These are phyloP conservation scores for Tuber aestivum DNA, from an alignment of 495 filamentous ascomycete genomes.

Conservation along the genomic window DNA sequence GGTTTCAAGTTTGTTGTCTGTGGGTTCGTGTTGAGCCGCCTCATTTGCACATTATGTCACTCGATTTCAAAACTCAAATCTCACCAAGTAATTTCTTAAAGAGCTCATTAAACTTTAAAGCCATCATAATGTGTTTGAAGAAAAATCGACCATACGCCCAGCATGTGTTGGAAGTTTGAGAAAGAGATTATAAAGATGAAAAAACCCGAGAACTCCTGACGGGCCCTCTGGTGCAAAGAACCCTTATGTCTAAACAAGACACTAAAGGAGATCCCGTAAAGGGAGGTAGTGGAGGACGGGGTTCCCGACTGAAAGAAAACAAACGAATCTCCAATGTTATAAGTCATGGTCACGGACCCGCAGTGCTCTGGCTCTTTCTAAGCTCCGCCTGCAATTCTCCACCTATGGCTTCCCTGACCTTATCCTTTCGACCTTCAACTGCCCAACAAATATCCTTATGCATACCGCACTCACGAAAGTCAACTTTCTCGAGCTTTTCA, in stretches of 20 bases:
- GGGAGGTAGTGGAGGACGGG: conserved; percentile 3
- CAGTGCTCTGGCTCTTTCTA: conserved; percentile 16
- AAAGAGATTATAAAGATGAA: neutral
- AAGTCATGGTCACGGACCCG: neutral
- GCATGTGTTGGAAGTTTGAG: neutral
- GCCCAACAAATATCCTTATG: conserved; percentile 35
- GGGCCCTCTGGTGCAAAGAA: conserved; percentile 13
- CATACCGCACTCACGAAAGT: conserved; percentile 38
- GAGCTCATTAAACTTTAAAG: neutral
- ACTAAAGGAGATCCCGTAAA: neutral
- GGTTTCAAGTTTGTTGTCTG: neutral
- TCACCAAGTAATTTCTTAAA: neutral
- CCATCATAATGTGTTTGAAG: neutral
- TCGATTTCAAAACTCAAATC: neutral
- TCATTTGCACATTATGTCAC: neutral
- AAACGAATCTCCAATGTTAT: conserved; percentile 16
- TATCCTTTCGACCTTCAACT: conserved; percentile 20
- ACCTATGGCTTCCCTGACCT: conserved; percentile 23
- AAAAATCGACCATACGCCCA: neutral
- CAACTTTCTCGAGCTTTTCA: conserved; percentile 23
- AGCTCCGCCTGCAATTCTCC: conserved; percentile 23
- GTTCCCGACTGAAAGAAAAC: conserved; percentile 6
- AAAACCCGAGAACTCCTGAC: conserved; percentile 11
- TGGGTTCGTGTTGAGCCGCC: neutral
- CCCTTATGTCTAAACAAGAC: neutral